Evolutionary conservation across 192 early-diverging fungal genomes (phyloP), one percentile per base, ranked within the genome.

Genomic region (Rhizophlyctis rosea): DNA sequence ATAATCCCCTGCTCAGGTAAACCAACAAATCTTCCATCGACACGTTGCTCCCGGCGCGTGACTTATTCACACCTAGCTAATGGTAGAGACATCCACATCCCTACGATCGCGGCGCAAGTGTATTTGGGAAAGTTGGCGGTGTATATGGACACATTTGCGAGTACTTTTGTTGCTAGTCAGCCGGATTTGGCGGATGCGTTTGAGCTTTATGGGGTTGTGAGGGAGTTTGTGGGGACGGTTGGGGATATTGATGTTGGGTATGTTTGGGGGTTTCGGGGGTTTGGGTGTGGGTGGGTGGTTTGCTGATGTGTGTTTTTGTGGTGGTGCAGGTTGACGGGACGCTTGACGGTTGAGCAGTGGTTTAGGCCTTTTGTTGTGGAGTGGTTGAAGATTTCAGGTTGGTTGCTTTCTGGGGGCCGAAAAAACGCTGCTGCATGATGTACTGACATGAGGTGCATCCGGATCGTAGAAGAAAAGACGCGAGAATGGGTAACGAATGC

Each of bases 401-500:
- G 18, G 59, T 14, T 47, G 23, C 23, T 28, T 21, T 0, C n/a
- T n/a, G n/a, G n/a, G n/a, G n/a, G n/a, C n/a, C n/a, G n/a, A n/a
- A n/a, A n/a, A n/a, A n/a, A n/a, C n/a, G n/a, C n/a, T n/a, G n/a
- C n/a, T n/a, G n/a, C n/a, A n/a, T n/a, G n/a, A n/a, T n/a, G n/a
- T n/a, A n/a, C n/a, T n/a, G n/a, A n/a, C n/a, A n/a, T n/a, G n/a
- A n/a, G n/a, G n/a, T n/a, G n/a, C n/a, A n/a, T n/a, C n/a, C n/a
- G n/a, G n/a, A n/a, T n/a, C 33, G 18, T 13, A 65, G 73, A 74
- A 52, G 33, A 28, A 39, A 73, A 74, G 56, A 64, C 75, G 30
- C 31, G 30, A 1, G 73, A 71, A 50, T 79, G 77, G 77, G 65
- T 75, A 11, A 35, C 69, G 32, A 65, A 56, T 39, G 67, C 73